Evolutionary conservation across 169 alveolate species (phyloP).

Genomic region (Miamiensis avidus): DNA sequence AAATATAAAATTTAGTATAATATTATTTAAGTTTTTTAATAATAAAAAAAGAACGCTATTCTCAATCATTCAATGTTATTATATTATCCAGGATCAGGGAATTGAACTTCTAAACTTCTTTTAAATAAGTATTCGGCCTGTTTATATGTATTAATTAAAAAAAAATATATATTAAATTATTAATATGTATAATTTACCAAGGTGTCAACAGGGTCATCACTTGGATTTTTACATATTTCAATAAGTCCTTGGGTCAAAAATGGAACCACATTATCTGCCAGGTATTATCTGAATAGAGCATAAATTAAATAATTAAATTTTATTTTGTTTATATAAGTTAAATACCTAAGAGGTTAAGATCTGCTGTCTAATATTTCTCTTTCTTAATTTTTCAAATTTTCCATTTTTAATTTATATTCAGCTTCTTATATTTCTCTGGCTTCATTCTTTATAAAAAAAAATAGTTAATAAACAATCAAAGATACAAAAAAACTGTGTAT

Average conservation of each 20-base stretch:
- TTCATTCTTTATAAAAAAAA: constrained; percentile 37
- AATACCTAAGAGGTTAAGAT: constrained; percentile 55
- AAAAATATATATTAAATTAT: constrained; percentile 37
- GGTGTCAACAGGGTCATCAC: constrained; percentile 89
- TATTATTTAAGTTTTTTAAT: no score
- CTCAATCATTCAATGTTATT: no score
- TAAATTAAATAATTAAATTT: neutral
- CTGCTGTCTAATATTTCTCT: constrained; percentile 57
- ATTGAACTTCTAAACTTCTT: constrained; percentile 29
- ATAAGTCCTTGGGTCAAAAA: constrained; percentile 87
- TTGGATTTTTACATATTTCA: constrained; percentile 82
- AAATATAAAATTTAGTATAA: no score
- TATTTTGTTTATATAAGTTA: no score
- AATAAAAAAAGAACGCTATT: no score
- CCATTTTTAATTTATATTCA: constrained; percentile 55
- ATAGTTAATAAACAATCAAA: constrained; percentile 7
- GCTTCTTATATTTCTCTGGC: constrained; percentile 51
- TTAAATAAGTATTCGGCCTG: constrained; percentile 31
- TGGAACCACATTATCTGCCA: constrained; percentile 90
- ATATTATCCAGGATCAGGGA: constrained; percentile 12
- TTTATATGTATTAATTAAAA: neutral
- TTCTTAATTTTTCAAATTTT: constrained; percentile 57
- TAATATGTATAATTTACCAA: constrained; percentile 14
- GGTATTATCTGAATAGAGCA: constrained; percentile 61
- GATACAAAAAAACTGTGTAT: constrained; percentile 11